Evolutionary conservation across 768 basidiomycete species (phyloP).

Genomic region (Russula virescens): DNA sequence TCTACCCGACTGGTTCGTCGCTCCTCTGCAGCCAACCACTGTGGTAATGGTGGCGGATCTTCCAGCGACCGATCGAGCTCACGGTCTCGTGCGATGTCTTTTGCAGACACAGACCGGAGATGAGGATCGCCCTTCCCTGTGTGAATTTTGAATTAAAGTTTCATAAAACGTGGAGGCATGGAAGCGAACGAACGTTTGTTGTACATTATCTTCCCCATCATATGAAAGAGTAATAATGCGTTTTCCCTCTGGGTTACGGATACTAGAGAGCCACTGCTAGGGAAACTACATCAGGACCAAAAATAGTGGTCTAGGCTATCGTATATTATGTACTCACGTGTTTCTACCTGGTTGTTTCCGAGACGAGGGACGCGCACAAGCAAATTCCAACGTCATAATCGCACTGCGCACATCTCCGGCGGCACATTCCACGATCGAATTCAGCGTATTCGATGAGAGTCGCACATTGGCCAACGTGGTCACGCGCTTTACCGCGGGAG

Average conservation of each 20-base stretch:
- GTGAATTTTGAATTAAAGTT: constrained; percentile 6
- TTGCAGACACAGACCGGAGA: constrained; percentile 47
- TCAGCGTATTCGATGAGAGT: constrained; percentile 62
- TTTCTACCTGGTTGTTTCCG: constrained; percentile 34
- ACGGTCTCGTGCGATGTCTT: constrained; percentile 57
- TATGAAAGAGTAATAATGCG: constrained; percentile 81
- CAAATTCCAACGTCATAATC: constrained; percentile 89
- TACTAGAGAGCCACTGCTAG: constrained; percentile 42
- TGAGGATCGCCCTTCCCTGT: constrained; percentile 73
- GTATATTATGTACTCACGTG: constrained; percentile 18
- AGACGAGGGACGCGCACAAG: constrained; percentile 45
- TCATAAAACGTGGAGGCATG: not conserved
- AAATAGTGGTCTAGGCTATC: constrained; percentile 22
- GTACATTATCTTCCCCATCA: constrained; percentile 89
- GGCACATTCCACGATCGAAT: constrained; percentile 69
- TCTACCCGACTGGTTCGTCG: constrained; percentile 69
- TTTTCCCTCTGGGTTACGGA: constrained; percentile 79
- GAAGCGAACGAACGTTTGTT: constrained; percentile 70
- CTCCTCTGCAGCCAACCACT: constrained; percentile 52
- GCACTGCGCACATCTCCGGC: constrained; percentile 93
- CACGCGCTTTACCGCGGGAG: constrained; percentile 65
- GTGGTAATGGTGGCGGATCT: constrained; percentile 53
- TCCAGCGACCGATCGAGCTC: constrained; percentile 49
- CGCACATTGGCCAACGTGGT: constrained; percentile 32
- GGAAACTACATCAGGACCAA: not conserved